Conservation (phyloP, 73 alveolate genomes). For the Breviolum minutum region DNA sequence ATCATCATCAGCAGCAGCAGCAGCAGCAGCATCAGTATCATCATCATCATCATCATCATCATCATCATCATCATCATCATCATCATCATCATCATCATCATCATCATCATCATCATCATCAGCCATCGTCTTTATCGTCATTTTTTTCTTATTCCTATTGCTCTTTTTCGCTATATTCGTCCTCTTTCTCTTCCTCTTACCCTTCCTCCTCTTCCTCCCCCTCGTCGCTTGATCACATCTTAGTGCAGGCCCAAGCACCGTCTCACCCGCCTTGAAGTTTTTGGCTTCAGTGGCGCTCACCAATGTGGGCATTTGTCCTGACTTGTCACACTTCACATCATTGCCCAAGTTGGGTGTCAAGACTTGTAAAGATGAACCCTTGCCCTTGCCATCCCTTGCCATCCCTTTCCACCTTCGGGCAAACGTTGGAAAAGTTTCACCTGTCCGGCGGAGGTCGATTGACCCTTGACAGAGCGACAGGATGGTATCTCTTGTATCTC, state of each 20-base stretch:
- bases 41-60: no score
- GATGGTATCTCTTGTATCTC: not conserved
- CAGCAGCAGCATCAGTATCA: no score
- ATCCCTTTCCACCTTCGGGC: constrained; percentile 20
- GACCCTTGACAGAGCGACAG: not conserved
- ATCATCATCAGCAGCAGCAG: no score
- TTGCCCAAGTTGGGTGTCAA: not conserved
- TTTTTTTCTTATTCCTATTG: not conserved
- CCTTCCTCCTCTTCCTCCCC: not conserved
- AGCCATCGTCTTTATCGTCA: not conserved
- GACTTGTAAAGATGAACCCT: not conserved
- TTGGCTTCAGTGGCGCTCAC: constrained; percentile 42
- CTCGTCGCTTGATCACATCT: not conserved
- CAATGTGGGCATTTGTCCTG: constrained; percentile 61
- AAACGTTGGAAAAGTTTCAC: constrained; percentile 89
- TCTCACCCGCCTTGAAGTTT: constrained; percentile 65
- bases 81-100: no score
- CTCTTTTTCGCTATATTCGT: not conserved
- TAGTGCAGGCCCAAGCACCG: not conserved
- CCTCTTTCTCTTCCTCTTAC: not conserved
- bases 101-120: not conserved
- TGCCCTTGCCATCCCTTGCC: not conserved
- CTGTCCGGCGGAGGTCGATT: not conserved
- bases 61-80: no score
- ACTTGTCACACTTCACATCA: not conserved